Evolutionary conservation across 495 filamentous ascomycete species (phyloP).

Genomic region (Neurospora sublineolata): DNA sequence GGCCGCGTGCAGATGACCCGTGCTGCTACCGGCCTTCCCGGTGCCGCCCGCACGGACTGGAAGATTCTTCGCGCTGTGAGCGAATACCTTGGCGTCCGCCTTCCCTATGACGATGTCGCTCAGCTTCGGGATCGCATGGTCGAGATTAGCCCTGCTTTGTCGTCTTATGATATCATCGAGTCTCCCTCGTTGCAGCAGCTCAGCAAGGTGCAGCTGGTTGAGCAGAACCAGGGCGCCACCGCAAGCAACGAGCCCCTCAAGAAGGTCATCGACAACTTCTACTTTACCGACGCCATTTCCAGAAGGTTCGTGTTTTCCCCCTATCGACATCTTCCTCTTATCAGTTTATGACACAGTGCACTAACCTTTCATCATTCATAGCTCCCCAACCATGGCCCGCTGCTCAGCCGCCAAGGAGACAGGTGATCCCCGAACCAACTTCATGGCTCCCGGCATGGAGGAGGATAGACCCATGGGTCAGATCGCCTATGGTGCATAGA

Average conservation of each 20-base stretch:
- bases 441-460: conserved; percentile 67
- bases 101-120: conserved; percentile 89
- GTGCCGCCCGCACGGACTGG: conserved; percentile 91
- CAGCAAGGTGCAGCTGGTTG: conserved; percentile 84
- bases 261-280: conserved; percentile 87
- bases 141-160: conserved; percentile 80
- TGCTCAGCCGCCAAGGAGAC: conserved; percentile 75
- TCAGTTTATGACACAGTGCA: background rate
- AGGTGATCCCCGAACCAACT: conserved; percentile 63
- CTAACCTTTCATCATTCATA: conserved; percentile 20
- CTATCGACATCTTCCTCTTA: background rate
- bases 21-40: conserved; percentile 71
- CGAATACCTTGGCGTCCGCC: conserved; percentile 77
- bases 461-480: conserved; percentile 42
- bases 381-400: conserved; percentile 93
- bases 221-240: conserved; percentile 83
- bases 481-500: conserved; percentile 36
- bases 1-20: conserved; percentile 88
- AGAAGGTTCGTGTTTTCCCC: conserved; percentile 53
- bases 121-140: conserved; percentile 83
- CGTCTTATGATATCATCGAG: conserved; percentile 85
- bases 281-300: conserved; percentile 91
- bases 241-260: conserved; percentile 54
- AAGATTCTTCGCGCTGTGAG: conserved; percentile 88
- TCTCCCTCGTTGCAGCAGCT: conserved; percentile 54